Base-by-base conservation (phyloP, 2,329 filamentous ascomycete species). In the Xylaria sp. region DNA sequence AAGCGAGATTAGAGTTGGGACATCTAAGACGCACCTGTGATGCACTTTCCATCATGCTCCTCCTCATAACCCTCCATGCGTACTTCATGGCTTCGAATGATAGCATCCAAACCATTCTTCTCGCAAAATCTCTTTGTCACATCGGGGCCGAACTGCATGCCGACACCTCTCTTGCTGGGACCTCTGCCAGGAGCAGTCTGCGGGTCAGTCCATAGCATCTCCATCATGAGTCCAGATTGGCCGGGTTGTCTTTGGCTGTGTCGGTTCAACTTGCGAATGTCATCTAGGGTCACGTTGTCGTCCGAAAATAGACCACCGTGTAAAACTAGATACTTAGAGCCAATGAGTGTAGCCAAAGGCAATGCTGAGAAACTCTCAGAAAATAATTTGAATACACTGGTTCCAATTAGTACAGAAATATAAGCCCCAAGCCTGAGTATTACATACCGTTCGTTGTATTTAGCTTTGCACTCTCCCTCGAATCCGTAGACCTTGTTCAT, bases 401-500 rank as follows among this genome's bases (percentile, higher is more conserved):
- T 57, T 34, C 60, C 23, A 60, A 70, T 76, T 60, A 77, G 74
- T 65, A 73, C 54, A 12, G 9, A 44, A 37, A 23, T 73, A 39
- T 41, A 28, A 59, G 10, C 25, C 6, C 23, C 37, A 58, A 9
- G 18, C 10, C 18, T 18, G 48, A 59, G 46, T 2, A 7, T 5
- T 28, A 74, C 80, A 68, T 76, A 84, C 84, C 85, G 91, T 82
- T 97, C 96, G 80, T 93, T 98, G 83, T 99, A 99, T 84, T 99
- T 99, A 75, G 94, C 93, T 81, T 95, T 96, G 86, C 96, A 98
- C 81, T 99, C 96, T 78, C 96, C 96, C 82, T 99, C 96, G 77
- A 99, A 99, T 20, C 96, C 96, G 79, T 99, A 99, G 63, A 96
- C 94, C 74, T 94, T 90, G 86, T 99, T 99, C 96, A 99, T 99